Evolutionary conservation across 208 protist genomes (phyloP), one percentile per base, ranked within the genome.

Genomic region (Trypanosoma caninum): DNA sequence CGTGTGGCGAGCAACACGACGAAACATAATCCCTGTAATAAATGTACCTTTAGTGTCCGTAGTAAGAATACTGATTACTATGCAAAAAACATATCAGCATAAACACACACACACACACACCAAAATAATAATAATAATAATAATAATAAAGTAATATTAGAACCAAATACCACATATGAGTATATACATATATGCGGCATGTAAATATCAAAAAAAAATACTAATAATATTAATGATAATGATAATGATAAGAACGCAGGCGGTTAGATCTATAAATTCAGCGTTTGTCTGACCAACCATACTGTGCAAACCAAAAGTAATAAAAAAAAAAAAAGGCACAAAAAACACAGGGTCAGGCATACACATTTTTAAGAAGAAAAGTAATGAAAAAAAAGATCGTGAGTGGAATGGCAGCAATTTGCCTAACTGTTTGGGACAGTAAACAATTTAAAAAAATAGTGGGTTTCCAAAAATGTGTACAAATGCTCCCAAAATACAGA

Each of bases 401-500:
- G n/a, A n/a, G n/a, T n/a, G n/a, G n/a, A n/a, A n/a, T n/a, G n/a
- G n/a, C n/a, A n/a, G n/a, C n/a, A n/a, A n/a, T n/a, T n/a, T n/a
- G n/a, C n/a, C n/a, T n/a, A n/a, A n/a, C n/a, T n/a, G n/a, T n/a
- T n/a, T n/a, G 59, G 73, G 27, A 91, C 74, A 2, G 83, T 89
- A 69, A 87, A 95, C 18, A 74, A 52, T 50, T 74, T 75, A 53
- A 95, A 95, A 59, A 82, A 73, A 40, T 78, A 78, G 54, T 95
- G 84, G 34, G 74, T 69, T 41, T 91, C 88, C 41, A 95, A 54
- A 59, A 91, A 95, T 3, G 56, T 72, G 60, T 82, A 93, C 50
- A 95, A 65, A 56, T 80, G 76, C 62, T 95, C 85, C 89, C 89
- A 95, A 52, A 95, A 89, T 16, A 65, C 45, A 18, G 76, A 87